A percentile compares a stretch with the other conserved stretches of the same genome.
These are phyloP conservation scores for Aschersonia sp. DNA, from an alignment of 2,329 filamentous ascomycete genomes.

Conservation along the genomic window DNA sequence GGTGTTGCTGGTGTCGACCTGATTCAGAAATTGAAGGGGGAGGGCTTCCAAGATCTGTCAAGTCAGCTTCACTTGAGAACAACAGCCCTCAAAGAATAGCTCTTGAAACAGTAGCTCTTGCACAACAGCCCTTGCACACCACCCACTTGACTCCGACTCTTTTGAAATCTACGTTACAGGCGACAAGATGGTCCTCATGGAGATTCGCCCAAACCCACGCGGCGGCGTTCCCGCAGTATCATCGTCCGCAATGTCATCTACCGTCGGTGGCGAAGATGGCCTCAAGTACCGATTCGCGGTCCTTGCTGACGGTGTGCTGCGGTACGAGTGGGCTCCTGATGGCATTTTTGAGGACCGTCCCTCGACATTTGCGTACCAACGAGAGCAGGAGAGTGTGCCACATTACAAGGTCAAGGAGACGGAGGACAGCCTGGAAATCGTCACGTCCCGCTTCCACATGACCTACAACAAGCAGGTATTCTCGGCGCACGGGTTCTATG, in stretches of 20 bases:
- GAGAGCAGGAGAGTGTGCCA: conserved; percentile 24
- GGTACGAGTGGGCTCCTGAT: conserved; percentile 48
- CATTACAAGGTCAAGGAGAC: conserved; percentile 32
- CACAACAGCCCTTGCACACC: too few species aligned
- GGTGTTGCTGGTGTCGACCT: too few species aligned
- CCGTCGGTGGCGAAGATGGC: conserved; percentile 7
- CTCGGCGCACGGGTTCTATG: conserved; percentile 30
- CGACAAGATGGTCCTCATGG: background rate
- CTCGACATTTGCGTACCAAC: conserved; percentile 45
- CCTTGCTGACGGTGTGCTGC: conserved; percentile 38
- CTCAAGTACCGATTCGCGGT: conserved; percentile 43
- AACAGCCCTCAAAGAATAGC: too few species aligned
- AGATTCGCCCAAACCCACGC: background rate
- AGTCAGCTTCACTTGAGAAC: too few species aligned
- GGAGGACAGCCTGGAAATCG: conserved; percentile 34
- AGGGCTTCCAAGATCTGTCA: too few species aligned
- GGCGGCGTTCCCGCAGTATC: background rate
- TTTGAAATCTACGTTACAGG: too few species aligned
- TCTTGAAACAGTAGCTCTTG: too few species aligned
- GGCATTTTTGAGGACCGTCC: conserved; percentile 46
- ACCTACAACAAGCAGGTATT: conserved; percentile 44
- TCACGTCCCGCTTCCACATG: conserved; percentile 38
- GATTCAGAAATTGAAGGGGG: too few species aligned
- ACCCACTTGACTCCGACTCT: too few species aligned
- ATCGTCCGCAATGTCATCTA: background rate